Evolutionary conservation across 306 rosid species (phyloP).

Genomic region (Quercus dentata): DNA sequence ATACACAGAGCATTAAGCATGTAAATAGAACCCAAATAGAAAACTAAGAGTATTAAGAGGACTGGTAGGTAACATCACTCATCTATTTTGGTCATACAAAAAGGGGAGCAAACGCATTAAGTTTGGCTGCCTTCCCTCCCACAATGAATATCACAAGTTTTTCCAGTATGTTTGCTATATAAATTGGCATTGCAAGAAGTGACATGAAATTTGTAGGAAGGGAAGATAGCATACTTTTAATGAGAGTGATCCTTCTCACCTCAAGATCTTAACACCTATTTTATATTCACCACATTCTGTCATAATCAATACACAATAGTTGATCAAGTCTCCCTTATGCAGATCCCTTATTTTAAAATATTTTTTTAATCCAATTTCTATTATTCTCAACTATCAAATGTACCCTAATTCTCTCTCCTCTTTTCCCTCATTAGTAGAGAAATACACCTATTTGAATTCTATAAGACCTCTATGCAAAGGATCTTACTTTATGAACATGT

Average conservation of each 20-base stretch:
- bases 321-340: no score
- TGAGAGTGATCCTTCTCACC: not conserved
- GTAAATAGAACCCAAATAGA: constrained; percentile 1
- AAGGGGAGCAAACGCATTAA: not conserved
- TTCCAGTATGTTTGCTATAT: no score
- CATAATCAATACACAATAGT: not conserved
- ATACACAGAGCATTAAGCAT: not conserved
- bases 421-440: not conserved
- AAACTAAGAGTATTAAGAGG: not conserved
- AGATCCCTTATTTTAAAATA: not conserved
- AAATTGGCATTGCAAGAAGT: no score
- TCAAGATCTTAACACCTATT: not conserved
- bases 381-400: not conserved
- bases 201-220: no score
- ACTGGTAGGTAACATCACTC: not conserved
- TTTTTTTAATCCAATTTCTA: not conserved
- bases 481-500: not conserved
- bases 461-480: not conserved
- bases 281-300: not conserved
- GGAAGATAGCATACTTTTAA: no score
- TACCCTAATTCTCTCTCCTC: not conserved
- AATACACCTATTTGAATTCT: not conserved
- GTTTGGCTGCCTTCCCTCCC: no score
- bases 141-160: no score
- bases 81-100: not conserved